Evolutionary conservation across 2,329 filamentous ascomycete species (phyloP), one percentile per base, ranked within the genome.

Genomic region (Nemania sp.): DNA sequence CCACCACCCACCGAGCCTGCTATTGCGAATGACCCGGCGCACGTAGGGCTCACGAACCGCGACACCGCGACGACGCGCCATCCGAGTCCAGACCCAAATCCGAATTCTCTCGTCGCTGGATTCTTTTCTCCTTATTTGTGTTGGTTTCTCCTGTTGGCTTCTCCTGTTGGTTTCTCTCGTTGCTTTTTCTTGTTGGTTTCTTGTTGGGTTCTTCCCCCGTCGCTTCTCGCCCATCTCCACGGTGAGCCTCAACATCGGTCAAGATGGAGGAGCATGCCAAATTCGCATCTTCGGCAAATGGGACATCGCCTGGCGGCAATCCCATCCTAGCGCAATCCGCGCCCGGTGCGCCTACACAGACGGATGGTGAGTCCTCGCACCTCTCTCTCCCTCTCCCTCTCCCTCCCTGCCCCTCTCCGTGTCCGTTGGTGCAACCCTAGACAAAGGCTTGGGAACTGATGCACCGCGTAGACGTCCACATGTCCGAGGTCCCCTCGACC

Each of bases 261-360:
- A 77, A 72, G 55, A 88, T 88, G 86, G 86, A 88, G 63, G 84
- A 80, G 66, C 79, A 81, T 63, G 75, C 80, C 69, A 83, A 76
- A 67, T 86, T 84, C 69, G 85, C 80, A 73, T 87, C 84, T 64
- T 81, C 85, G 50, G 79, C 77, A 66, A 83, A 82, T 70, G 82
- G 78, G 68, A 80, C 79, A 65, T 86, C 85, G 48, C 84, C 85
- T 40, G 78, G 79, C 63, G 81, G 79, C 71, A 87, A 86, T 70
- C 79, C 81, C 13, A 81, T 83, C 47, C 76, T 84, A 48, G 79
- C 84, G 60, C 84, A 87, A 66, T 81, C 83, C 32, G 65, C 72
- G 52, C 65, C 69, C 63, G 67, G 68, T 57, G 71, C 75, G 60
- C 69, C 75, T 43, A 78, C 77, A 66, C 69, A 67, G 20, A 67